Evolutionary conservation across 1,284 basidiomycete genomes (phyloP), one percentile per base, ranked within the genome.

Genomic region (Malassezia vespertilionis): DNA sequence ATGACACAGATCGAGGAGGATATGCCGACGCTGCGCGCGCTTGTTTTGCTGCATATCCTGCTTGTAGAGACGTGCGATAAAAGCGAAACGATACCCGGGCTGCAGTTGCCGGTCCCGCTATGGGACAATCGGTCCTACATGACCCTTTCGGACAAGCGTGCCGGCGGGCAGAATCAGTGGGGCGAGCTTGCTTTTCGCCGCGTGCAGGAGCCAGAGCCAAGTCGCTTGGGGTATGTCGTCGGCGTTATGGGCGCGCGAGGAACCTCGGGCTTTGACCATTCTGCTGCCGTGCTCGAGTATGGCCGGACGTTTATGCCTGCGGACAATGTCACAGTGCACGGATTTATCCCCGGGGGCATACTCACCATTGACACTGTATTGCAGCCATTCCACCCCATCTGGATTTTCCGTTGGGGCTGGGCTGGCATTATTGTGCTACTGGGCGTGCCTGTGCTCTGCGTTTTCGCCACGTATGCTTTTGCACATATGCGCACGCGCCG

Each of bases 31-130:
- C 76, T 96, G 24, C 75, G 77, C 32, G 74, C 75, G 4, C 80
- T 96, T 17, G 82, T 96, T 45, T 77, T 80, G 49, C 85, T 95
- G 61, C 91, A 99, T 72, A 79, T 99, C 53, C 83, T 99, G 51
- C 83, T 81, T 0, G 70, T 58, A 1, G 75, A 27, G 57, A 78
- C 34, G 77, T 50, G 47, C 31, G 23, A 18, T 7, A 32, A 14
- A 10, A 27, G 32, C 14, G 27, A 24, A 3, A 5, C 8, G 2
- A 11, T 24, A 10, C 15, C 75, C 75, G 18, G 79, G 80, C 38
- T 34, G 23, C 31, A 21, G 23, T 1, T 33, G 27, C 35, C 38
- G 31, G n/a, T 51, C 12, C n/a, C 35, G 6, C 27, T 50, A 14
- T 10, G 6, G 24, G 47, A 52, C 23, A 46, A 39, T 14, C 47